Percentiles rank a stretch among this genome's conserved stretches.
phyloP scores from a whole-genome alignment of 306 rosid species.

The Trifolium fragiferum region DNA sequence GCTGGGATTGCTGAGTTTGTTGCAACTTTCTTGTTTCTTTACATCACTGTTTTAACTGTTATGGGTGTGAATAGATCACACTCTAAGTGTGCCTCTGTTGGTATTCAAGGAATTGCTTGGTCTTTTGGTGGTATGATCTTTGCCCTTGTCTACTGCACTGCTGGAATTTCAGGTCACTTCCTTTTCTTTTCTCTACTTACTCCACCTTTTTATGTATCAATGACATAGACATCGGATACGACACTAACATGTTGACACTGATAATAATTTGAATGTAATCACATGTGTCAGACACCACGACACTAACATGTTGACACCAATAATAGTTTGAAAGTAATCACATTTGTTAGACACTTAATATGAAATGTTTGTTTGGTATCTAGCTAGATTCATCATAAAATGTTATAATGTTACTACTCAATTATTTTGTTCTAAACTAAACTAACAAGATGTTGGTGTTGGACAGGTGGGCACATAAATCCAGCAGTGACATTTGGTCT shows the following conservation, averaged over 20 bases:
- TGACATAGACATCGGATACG: not conserved
- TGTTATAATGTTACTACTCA: not conserved
- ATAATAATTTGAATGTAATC: not conserved
- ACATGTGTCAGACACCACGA: not conserved
- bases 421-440: not conserved
- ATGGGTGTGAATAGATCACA: conserved; percentile 70
- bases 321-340: too few relatives aligned
- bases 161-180: conserved; percentile 78
- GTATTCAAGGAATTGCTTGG: conserved; percentile 96
- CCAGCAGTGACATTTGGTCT: conserved; percentile 94
- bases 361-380: not conserved
- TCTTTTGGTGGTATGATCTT: conserved; percentile 99
- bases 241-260: not conserved
- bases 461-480: conserved; percentile 88
- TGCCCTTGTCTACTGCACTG: conserved; percentile 93
- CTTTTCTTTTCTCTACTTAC: not conserved
- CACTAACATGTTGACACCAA: too few relatives aligned
- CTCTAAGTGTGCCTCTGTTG: conserved; percentile 68
- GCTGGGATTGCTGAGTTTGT: conserved; percentile 92
- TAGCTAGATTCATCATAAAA: not conserved
- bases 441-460: conserved; percentile 37
- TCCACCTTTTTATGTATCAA: not conserved
- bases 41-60: conserved; percentile 81
- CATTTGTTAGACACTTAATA: too few relatives aligned
- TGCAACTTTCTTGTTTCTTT: conserved; percentile 89